A percentile compares a stretch with the other conserved stretches of the same genome.
phyloP scores from a whole-genome alignment of 371 early-diverging fungal species.

The Mortierella polycephala region DNA sequence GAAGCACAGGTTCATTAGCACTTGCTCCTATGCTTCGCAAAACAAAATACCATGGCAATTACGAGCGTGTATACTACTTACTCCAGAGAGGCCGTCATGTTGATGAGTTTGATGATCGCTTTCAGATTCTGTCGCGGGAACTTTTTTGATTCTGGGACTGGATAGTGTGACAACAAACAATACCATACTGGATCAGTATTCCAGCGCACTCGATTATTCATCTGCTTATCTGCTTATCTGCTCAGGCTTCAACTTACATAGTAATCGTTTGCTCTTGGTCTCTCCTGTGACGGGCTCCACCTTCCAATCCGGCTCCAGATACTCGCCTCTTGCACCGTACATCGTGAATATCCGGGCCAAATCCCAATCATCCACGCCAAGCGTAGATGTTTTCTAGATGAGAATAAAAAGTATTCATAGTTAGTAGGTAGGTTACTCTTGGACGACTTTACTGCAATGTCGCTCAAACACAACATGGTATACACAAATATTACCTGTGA shows the following conservation, averaged over 20 bases:
- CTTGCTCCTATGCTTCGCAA: not conserved
- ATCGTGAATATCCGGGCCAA: constrained; percentile 17
- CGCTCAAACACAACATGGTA: not conserved
- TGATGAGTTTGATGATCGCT: constrained; percentile 27
- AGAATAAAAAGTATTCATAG: not conserved
- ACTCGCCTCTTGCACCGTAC: constrained; percentile 39
- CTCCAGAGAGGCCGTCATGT: constrained; percentile 45
- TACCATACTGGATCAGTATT: too few species aligned
- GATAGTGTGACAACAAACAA: not conserved
- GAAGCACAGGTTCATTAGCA: not conserved
- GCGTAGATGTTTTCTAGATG: constrained; percentile 13
- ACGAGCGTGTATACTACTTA: constrained; percentile 4
- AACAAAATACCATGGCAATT: not conserved
- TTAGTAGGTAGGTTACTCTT: not conserved
- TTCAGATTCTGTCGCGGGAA: constrained; percentile 38
- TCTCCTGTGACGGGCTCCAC: constrained; percentile 28
- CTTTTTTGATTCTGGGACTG: constrained; percentile 27
- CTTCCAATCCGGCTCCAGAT: constrained; percentile 27
- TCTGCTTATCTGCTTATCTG: not conserved
- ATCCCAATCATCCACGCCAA: constrained; percentile 40
- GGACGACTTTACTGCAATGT: too few species aligned
- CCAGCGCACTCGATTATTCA: not conserved
- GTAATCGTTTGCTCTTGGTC: constrained; percentile 18
- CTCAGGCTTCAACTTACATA: constrained; percentile 14
- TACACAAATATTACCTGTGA: constrained; percentile 21